Base-by-base conservation (phyloP, 2,329 filamentous ascomycete genomes). In the Xylariaceae sp. region DNA sequence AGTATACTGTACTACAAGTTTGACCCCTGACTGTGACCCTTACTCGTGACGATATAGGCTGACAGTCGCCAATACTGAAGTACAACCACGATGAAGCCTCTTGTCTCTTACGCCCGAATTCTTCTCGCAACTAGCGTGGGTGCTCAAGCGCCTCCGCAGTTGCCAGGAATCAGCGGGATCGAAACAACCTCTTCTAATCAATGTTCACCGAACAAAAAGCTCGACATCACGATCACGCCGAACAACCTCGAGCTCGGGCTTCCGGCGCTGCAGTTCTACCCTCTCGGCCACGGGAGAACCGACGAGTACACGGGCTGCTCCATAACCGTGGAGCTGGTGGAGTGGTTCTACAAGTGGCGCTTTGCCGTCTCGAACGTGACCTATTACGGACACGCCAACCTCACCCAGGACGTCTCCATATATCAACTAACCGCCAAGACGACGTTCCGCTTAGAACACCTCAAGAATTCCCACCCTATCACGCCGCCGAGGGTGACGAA, bases 401-500 rank as follows among this genome's bases (percentile, higher is more conserved):
- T 57, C 26, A 48, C 32, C 10, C 48, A 56, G 9, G 54, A 48
- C 9, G 48, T 52, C 18, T 21, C 47, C 18, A 48, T 48, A 16
- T 37, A 40, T 47, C 42, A 54, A 29, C 44, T 56, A 46, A 53
- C 53, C 44, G 48, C 52, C 18, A 50, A 46, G 0, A 49, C 54
- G 2, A 47, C 48, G 7, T 56, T 56, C 32, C 54, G 54, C 9
- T 20, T 52, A 14, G 37, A 56, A 32, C 54, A 56, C 7, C 49
- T 52, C 1, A 56, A 56, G 20, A 56, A 56, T 40, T 32, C 41
- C 19, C 51, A 26, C 9, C 48, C 48, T 2, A 50, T 52, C 12
- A 52, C 40, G 20, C 54, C 54, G 7, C 54, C 54, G 10, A 49
- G 52, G 44, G 20, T 56, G 14, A 56, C 44, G 12, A 52, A 56